Evolutionary conservation across 106 monocot genomes (phyloP), one percentile per base, ranked within the genome.

Genomic region (Allium sativum): DNA sequence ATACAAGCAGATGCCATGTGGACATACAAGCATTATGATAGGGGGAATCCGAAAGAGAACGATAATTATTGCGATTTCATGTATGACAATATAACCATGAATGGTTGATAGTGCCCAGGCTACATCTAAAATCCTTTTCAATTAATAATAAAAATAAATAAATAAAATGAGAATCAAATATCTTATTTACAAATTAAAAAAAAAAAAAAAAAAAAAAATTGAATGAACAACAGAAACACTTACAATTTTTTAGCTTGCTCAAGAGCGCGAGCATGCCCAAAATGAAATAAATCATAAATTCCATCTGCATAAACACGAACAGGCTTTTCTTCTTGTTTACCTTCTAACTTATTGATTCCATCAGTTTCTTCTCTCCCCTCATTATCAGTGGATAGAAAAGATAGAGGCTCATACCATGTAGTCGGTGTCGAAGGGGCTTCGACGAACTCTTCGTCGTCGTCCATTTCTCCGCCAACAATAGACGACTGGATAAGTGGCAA

Each of bases 251-350:
- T 73, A 44, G 73, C 73, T 53, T 73, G 73, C 16, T 73, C 73
- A 19, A 73, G 64, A 16, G 66, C 65, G 50, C 73, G 44, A 7
- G 73, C 73, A 42, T 73, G 73, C 14, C 66, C 73, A 22, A 73
- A 73, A 48, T 73, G 73, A 48, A 73, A 73, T 40, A 72, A 65
- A 65, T 72, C 72, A 41, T 64, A 72, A 57, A 72, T 72, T 16
- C 72, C 72, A 20, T 72, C 72, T 3, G 72, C 72, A 44, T 72
- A 72, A 17, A 72, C 72, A 48, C 72, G 57, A 6, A 72, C 72
- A 21, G 73, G 73, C 58, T 52, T 53, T 13, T 41, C 12, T 18
- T 45, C 44, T 12, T 9, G 4, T 7, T 42, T 15, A 11, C 2
- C 9, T 1, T 62, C 14, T 1, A 40, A 9, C 62, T 45, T 13